phyloP scores from a whole-genome alignment of 306 rosid genomes.

The Clitoria ternatea region DNA sequence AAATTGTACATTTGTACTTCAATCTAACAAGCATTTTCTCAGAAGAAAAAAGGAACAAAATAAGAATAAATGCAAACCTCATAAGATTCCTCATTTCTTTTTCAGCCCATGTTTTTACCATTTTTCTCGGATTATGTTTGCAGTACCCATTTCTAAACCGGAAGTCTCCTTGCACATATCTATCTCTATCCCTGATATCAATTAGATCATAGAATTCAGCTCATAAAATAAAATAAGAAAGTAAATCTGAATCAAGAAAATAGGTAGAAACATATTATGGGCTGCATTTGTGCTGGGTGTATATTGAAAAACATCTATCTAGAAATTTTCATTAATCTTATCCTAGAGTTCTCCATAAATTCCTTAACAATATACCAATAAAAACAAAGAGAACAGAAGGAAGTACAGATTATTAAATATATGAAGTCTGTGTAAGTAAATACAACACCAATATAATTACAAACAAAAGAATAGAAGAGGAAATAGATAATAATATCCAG shows the following conservation, averaged over 20 bases:
- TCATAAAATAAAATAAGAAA: constrained; percentile 2
- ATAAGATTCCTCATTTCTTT: constrained; percentile 89
- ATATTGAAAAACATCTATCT: neutral
- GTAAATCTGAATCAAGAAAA: neutral
- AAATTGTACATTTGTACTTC: too few relatives aligned
- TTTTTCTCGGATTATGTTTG: constrained; percentile 88
- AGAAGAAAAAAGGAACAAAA: neutral
- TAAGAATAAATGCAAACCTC: constrained; percentile 46
- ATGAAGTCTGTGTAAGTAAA: neutral
- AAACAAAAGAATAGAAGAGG: neutral
- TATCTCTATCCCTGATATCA: constrained; percentile 81
- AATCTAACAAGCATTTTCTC: neutral
- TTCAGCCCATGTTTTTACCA: constrained; percentile 99
- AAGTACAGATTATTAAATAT: neutral
- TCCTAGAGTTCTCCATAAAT: neutral
- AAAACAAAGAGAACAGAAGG: neutral
- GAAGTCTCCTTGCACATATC: constrained; percentile 91
- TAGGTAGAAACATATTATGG: neutral
- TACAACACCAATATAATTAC: neutral
- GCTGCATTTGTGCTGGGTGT: neutral
- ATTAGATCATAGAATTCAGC: constrained; percentile 17
- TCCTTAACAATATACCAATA: neutral
- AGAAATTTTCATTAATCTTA: neutral
- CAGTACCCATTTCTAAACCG: constrained; percentile 87
- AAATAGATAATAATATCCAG: neutral